Base-by-base conservation (phyloP, 83 land plant genomes). In the Diphasiastrum complanatum region DNA sequence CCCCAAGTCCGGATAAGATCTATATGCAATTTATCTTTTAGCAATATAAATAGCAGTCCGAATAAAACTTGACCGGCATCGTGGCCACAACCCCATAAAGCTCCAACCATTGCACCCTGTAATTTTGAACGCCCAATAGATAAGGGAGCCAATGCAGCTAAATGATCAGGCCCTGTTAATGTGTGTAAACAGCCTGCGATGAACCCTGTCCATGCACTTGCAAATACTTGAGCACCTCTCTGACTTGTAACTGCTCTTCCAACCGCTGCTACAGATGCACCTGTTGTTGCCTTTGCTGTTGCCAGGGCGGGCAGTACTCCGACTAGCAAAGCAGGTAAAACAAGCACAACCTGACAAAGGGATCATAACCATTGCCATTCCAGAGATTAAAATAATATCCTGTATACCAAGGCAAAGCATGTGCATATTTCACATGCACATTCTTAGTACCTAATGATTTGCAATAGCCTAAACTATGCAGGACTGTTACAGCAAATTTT, bases 191-290 rank as follows among this genome's bases (percentile, higher is more conserved):
- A 48, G 4, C 51, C 51, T 5, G 51, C 51, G 23, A 48, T 48
- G 43, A 48, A 24, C 23, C 51, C 51, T 18, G 51, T 48, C 43
- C 51, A 48, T 48, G 51, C 51, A 18, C 51, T 48, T 18, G 51
- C 23, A 48, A 48, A 24, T 4, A 48, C 23, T 24, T 48, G 23
- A 24, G 51, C n/a, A 6, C n/a, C 51, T 18, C 6, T 5, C n/a
- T 18, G 51, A 5, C 51, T 24, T 40, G n/a, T 48, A 24, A 24
- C 51, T 48, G 51, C 23, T 4, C n/a, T 18, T 18, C 51, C 16
- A 48, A 24, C 18, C 6, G 51, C 6, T 6, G 51, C 4, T 6
- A 48, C n/a, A n/a, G n/a, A n/a, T n/a, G n/a, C n/a, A n/a, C n/a
- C n/a, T n/a, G n/a, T n/a, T n/a, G n/a, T n/a, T 48, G 51, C 18